Base-by-base conservation (phyloP, 2,329 filamentous ascomycete genomes). In the Trichophyton mentagrophytes region DNA sequence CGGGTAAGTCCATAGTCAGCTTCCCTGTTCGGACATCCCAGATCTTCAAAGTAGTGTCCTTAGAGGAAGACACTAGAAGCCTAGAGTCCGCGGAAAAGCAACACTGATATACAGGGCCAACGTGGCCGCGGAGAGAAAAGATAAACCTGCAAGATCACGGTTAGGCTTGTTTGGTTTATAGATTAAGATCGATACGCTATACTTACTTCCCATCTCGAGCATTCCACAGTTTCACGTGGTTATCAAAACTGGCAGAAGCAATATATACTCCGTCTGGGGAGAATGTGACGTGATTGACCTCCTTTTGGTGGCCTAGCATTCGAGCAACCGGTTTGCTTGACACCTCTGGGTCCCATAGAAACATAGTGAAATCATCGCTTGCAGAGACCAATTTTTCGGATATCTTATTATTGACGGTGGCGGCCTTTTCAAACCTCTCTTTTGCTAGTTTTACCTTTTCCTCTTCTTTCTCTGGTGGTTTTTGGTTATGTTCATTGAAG, bases 361-460 rank as follows among this genome's bases (percentile, higher is more conserved):
- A 96, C 82, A 99, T 92, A 4, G 91, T 96, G 72, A 91, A 95
- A 73, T 99, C 93, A 70, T 97, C 93, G 66, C 87, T 92, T 1
- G 92, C 93, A 7, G 90, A 95, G 2, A 95, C 88, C 3, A 97
- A 76, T 30, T 89, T 83, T 76, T 99, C 93, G 0, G 88, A 84
- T 22, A 95, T 79, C 69, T 86, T 84, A 27, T 88, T 88, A 65
- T 86, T 83, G 30, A 90, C 80, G 1, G 80, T 88, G 3, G 90
- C 89, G 1, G 90, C 90, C 70, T 90, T 89, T 67, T 93, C 85
- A 69, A 96, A 97, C 27, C 90, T 83, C 66, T 87, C 82, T 71
- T 85, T 87, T 0, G 93, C 91, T 71, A 89, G 89, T 5, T 79
- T 78, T 15, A 86, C 76, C 74, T 87, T 91, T 55, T 81, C 89